These are phyloP conservation scores for Marchantia paleacea DNA, from an alignment of 225 moss, liverwort and hornwort genomes.

Conservation along the genomic window DNA sequence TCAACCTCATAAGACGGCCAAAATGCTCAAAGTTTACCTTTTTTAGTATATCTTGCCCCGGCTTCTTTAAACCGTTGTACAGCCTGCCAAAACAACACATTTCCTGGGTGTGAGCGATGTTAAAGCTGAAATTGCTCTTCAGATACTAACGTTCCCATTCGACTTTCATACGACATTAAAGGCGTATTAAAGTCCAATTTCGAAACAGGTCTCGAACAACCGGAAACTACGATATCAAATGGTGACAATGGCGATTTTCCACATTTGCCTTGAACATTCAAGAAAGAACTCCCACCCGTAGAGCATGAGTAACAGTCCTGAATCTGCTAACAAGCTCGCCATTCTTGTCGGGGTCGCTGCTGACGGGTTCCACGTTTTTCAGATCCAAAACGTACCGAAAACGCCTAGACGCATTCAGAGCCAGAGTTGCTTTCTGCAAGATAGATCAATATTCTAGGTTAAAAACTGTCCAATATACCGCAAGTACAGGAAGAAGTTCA, in stretches of 20 bases:
- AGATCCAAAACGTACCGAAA: constrained; percentile 83
- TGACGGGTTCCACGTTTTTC: constrained; percentile 48
- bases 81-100: constrained; percentile 47
- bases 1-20: neutral
- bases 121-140: neutral
- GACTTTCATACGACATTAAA: neutral
- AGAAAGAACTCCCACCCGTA: constrained; percentile 48
- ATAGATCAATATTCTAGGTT: neutral
- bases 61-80: constrained; percentile 73
- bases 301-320: constrained; percentile 62
- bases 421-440: constrained; percentile 84
- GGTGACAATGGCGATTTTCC: neutral
- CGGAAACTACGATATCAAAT: neutral
- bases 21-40: constrained; percentile 24
- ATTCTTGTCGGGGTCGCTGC: constrained; percentile 29
- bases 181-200: neutral
- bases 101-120: neutral
- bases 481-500: too few relatives aligned
- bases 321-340: constrained; percentile 48
- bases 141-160: neutral
- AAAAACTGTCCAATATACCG: too few relatives aligned
- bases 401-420: constrained; percentile 81
- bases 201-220: neutral
- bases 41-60: constrained; percentile 42
- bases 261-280: neutral